Evolutionary conservation across 306 rosid genomes (phyloP).

Genomic region (Gleditsia sinensis): DNA sequence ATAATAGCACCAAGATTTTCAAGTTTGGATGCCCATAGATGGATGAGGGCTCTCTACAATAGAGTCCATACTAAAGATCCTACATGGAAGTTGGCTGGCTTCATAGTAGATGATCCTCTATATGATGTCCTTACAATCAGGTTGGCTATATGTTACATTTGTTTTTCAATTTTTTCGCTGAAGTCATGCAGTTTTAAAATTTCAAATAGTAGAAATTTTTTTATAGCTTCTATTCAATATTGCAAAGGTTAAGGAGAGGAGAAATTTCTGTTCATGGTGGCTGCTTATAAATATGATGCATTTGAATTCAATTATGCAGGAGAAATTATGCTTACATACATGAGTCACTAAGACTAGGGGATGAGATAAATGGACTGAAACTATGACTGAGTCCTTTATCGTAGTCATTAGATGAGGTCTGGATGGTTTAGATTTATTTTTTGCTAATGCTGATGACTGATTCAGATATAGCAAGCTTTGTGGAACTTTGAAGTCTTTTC

Average conservation of each 20-base stretch:
- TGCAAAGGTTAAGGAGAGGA: slow-evolving; percentile 1
- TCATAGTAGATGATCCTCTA: slow-evolving; percentile 82
- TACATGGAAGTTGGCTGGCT: slow-evolving; percentile 84
- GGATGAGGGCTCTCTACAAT: slow-evolving; percentile 93
- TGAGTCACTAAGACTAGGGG: background rate
- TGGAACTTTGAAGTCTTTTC: slow-evolving; percentile 8
- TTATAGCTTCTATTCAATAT: slow-evolving; percentile 13
- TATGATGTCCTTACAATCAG: slow-evolving; percentile 76
- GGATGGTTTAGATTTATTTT: slow-evolving; percentile 22
- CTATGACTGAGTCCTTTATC: slow-evolving; percentile 6
- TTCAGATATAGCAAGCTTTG: background rate
- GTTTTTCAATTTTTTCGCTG: slow-evolving; percentile 19
- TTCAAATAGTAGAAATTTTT: background rate
- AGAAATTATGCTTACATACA: background rate
- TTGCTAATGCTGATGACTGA: slow-evolving; percentile 25
- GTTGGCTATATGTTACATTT: slow-evolving; percentile 37
- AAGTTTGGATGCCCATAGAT: slow-evolving; percentile 66
- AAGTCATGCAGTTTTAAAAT: slow-evolving; percentile 16
- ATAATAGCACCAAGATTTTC: slow-evolving; percentile 70
- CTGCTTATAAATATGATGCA: slow-evolving; percentile 24
- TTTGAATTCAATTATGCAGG: slow-evolving; percentile 13
- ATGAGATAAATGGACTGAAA: background rate
- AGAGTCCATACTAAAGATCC: slow-evolving; percentile 87
- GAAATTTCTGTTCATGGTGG: slow-evolving; percentile 5
- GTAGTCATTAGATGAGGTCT: slow-evolving; percentile 31